A percentile compares a stretch with the other conserved stretches of the same genome.
Conservation (phyloP, 2,329 filamentous ascomycete genomes). For the Nothophaeocryptopus gaeumannii region DNA sequence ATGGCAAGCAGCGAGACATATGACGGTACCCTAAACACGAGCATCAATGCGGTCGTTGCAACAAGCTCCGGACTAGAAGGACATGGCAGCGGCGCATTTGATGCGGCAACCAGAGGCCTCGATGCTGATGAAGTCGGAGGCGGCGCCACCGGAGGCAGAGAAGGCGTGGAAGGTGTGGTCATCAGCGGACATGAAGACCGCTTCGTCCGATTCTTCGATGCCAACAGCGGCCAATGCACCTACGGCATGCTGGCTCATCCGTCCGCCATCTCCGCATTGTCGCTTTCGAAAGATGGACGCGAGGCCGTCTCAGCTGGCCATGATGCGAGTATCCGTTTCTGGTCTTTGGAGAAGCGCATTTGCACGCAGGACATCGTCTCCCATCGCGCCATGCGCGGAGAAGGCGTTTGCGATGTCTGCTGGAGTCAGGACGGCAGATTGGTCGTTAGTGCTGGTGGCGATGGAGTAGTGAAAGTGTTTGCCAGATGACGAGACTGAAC, state of each 20-base stretch:
- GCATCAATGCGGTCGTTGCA: conserved; percentile 87
- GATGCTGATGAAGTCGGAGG: conserved; percentile 73
- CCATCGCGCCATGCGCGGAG: conserved; percentile 90
- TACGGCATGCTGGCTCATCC: conserved; percentile 98
- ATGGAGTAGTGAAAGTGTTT: conserved; percentile 94
- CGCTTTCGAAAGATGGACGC: conserved; percentile 85
- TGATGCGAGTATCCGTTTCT: conserved; percentile 92
- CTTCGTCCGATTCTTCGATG: conserved; percentile 95
- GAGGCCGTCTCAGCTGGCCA: conserved; percentile 96
- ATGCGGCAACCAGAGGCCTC: conserved; percentile 57
- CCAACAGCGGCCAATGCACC: conserved; percentile 97
- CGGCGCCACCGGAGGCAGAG: conserved; percentile 78
- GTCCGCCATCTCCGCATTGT: conserved; percentile 85
- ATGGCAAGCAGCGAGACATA: conserved; percentile 97
- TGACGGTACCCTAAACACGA: conserved; percentile 75
- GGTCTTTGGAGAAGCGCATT: conserved; percentile 90
- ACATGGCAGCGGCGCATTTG: conserved; percentile 53
- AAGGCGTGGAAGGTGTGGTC: conserved; percentile 79
- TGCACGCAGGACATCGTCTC: conserved; percentile 95
- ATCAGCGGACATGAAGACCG: conserved; percentile 96
- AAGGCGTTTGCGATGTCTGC: conserved; percentile 88
- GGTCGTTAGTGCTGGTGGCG: conserved; percentile 90
- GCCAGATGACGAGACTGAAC: conserved; percentile 34
- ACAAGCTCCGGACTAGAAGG: conserved; percentile 72
- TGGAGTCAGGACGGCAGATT: conserved; percentile 95